A percentile compares a stretch with the other conserved stretches of the same genome.
Conservation (phyloP, 2,329 filamentous ascomycete genomes). For the Ascochyta koolunga region DNA sequence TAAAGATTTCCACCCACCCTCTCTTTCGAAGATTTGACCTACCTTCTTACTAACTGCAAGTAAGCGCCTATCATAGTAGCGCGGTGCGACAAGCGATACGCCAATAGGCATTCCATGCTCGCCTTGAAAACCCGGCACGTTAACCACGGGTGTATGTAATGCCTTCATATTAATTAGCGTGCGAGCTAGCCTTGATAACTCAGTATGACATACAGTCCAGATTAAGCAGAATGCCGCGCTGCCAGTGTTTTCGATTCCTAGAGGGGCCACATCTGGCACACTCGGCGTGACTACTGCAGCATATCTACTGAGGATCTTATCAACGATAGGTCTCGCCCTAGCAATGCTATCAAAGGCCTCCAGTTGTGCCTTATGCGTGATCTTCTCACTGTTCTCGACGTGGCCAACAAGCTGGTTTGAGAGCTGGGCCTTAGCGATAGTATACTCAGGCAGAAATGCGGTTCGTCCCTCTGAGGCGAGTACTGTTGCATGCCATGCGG, state of each 20-base stretch:
- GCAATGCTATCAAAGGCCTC: conserved; percentile 63
- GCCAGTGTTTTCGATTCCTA: conserved; percentile 61
- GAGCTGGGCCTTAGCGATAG: conserved; percentile 55
- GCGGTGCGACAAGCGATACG: conserved; percentile 57
- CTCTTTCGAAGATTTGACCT: conserved; percentile 36
- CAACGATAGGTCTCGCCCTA: conserved; percentile 60
- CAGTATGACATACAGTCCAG: conserved; percentile 51
- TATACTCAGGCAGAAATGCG: conserved; percentile 62
- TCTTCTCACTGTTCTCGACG: conserved; percentile 56
- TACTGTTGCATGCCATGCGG: conserved; percentile 60
- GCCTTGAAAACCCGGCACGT: conserved; percentile 67
- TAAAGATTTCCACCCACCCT: conserved; percentile 36
- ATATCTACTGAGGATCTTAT: conserved; percentile 59
- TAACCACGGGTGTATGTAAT: conserved; percentile 68
- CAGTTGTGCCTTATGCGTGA: conserved; percentile 57
- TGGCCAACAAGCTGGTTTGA: conserved; percentile 54
- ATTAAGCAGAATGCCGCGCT: conserved; percentile 58
- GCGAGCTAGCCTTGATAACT: not conserved
- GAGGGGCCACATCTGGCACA: conserved; percentile 64
- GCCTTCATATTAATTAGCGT: conserved; percentile 17
- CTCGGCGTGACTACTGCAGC: conserved; percentile 65
- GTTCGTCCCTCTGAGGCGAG: conserved; percentile 60
- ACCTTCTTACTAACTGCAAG: conserved; percentile 37
- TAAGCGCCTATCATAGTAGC: conserved; percentile 39
- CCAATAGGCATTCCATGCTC: conserved; percentile 65